Evolutionary conservation across 768 basidiomycete genomes (phyloP), one percentile per base, ranked within the genome.

Genomic region (Naganishia vishniacii): DNA sequence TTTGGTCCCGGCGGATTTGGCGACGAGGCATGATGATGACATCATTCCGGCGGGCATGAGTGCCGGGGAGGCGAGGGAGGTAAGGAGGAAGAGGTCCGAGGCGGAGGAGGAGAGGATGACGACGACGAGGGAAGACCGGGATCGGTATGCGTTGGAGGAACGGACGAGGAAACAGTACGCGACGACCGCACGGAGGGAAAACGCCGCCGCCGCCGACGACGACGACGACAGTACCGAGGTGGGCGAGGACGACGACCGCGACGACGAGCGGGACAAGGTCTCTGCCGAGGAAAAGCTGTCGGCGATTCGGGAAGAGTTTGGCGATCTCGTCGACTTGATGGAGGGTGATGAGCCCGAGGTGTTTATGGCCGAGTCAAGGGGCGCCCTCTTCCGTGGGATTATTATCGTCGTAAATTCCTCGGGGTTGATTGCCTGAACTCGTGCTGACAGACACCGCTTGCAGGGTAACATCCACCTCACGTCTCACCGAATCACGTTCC

Each of bases 401-500:
- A 71, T 81, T 11, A 79, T 83, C n/a, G 68, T 83, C 59, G 81
- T 56, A 34, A 37, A 34, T 82, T 77, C 47, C 31, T 23, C 18
- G 37, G 7, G 18, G 41, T 20, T 13, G 31, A 25, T n/a, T 20
- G 5, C 3, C 44, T 45, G 31, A 37, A 31, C 23, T 37, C n/a
- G 46, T 16, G 41, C 13, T 45, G 23, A 15, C 12, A 51, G 3
- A 4, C 37, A 28, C 23, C 3, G 13, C 80, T 84, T 56, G 3
- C 53, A 56, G 53, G 53, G 85, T 7, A 83, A 84, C 32, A 76
- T 86, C 18, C 85, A 86, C 71, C 72, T 86, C 20, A 87, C 86
- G 0, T 85, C 84, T 0, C 85, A 86, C 73, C 81, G 86, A 4
- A 66, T 86, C 20, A 77, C 84, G 0, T 87, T 87, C 72, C 85